Percentiles rank a stretch among this genome's conserved stretches.
These are phyloP conservation scores for Pulveroboletus sp. DNA, from an alignment of 768 basidiomycete species.

Conservation along the genomic window DNA sequence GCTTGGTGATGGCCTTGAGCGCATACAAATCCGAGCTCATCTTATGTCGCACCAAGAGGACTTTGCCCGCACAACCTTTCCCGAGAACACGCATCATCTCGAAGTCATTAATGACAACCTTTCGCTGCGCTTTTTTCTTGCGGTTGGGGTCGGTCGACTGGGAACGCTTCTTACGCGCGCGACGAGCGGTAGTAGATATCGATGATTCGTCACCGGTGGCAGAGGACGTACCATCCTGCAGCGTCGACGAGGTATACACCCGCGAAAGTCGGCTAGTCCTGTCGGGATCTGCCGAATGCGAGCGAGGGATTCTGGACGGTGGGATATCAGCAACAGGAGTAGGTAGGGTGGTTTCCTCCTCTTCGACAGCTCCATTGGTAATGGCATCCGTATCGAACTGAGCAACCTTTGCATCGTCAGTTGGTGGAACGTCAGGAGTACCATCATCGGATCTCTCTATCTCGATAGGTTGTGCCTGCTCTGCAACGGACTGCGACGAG, in stretches of 20 bases:
- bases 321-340: constrained; percentile 39
- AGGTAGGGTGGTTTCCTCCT: constrained; percentile 27
- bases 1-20: constrained; percentile 96
- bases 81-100: constrained; percentile 97
- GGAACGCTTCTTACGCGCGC: constrained; percentile 51
- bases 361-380: constrained; percentile 22
- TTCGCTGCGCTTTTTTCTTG: constrained; percentile 52
- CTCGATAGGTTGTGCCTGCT: constrained; percentile 13
- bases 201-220: constrained; percentile 68
- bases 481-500: constrained; percentile 4
- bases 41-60: constrained; percentile 84
- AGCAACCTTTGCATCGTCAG: constrained; percentile 4
- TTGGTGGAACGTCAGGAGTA: constrained; percentile 9
- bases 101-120: constrained; percentile 86
- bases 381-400: constrained; percentile 20
- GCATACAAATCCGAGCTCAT: constrained; percentile 71
- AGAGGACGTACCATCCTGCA: constrained; percentile 51
- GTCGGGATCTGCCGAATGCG: constrained; percentile 79
- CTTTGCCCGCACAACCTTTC: constrained; percentile 97
- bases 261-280: constrained; percentile 55
- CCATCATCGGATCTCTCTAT: constrained; percentile 24
- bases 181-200: constrained; percentile 49
- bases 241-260: constrained; percentile 50
- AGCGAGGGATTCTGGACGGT: constrained; percentile 57
- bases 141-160: constrained; percentile 47